Percentiles rank a stretch among this genome's conserved stretches.
Conservation (phyloP, 1,284 basidiomycete genomes). For the Erythrobasidium hasegawianum region DNA sequence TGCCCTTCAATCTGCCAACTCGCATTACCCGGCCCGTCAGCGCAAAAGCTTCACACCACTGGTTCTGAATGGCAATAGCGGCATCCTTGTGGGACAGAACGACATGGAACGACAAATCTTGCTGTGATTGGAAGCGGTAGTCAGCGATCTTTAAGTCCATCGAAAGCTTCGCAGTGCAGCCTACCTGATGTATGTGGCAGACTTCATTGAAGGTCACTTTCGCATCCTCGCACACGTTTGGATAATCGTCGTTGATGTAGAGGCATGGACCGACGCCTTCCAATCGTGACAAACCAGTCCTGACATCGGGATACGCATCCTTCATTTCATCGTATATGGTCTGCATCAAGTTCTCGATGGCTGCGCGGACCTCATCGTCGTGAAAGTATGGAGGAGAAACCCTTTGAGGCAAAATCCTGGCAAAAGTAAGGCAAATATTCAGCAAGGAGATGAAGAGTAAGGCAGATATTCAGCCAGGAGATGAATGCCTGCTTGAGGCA, state of each 20-base stretch:
- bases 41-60: conserved; percentile 17
- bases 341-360: background rate
- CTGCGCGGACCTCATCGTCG: background rate
- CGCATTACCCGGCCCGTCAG: background rate
- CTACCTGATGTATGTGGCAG: conserved; percentile 11
- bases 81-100: conserved; percentile 13
- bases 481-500: too few species aligned
- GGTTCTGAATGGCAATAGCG: conserved; percentile 1
- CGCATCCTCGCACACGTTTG: conserved; percentile 5
- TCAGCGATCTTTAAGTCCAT: background rate
- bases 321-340: background rate
- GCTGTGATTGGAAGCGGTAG: background rate
- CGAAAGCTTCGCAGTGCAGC: background rate
- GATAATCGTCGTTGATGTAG: background rate
- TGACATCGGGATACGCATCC: background rate
- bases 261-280: conserved; percentile 6
- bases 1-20: conserved; percentile 12
- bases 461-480: too few species aligned
- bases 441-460: too few species aligned
- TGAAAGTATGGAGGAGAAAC: conserved; percentile 1
- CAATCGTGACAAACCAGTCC: background rate
- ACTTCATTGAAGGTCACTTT: conserved; percentile 7
- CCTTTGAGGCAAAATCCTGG: conserved; percentile 16
- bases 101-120: conserved; percentile 29
- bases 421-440: too few species aligned